These are phyloP conservation scores for Sporobolomyces roseus DNA, from an alignment of 768 basidiomycete genomes.

Conservation along the genomic window DNA sequence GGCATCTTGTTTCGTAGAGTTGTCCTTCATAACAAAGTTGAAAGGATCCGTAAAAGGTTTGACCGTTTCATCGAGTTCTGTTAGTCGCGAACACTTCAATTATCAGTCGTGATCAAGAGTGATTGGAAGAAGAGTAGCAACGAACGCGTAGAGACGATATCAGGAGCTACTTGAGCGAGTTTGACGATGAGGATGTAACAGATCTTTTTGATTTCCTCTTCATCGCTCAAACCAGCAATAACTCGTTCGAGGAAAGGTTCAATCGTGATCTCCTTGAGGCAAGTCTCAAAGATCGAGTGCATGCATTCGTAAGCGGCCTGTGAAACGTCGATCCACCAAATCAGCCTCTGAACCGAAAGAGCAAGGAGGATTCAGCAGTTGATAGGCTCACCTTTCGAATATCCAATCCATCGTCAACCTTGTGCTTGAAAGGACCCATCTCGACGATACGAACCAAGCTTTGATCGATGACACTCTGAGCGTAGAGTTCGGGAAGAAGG, in stretches of 20 bases:
- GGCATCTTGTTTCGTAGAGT: conserved; percentile 80
- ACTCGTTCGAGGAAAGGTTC: conserved; percentile 77
- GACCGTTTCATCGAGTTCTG: conserved; percentile 69
- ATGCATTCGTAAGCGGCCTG: conserved; percentile 91
- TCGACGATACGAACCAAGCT: conserved; percentile 82
- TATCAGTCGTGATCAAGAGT: not conserved
- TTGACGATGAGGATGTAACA: conserved; percentile 94
- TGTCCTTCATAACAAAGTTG: conserved; percentile 89
- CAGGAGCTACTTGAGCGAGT: conserved; percentile 77
- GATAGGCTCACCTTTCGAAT: conserved; percentile 61
- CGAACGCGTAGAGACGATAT: conserved; percentile 67
- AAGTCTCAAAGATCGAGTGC: conserved; percentile 90
- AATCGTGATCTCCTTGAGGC: conserved; percentile 78
- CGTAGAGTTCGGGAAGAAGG: conserved; percentile 77
- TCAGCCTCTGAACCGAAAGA: not conserved
- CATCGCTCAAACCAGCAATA: conserved; percentile 75
- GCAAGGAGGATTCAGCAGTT: not conserved
- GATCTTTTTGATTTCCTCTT: conserved; percentile 95
- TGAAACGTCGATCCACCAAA: not conserved
- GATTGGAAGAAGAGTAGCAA: not conserved
- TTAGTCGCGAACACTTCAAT: not conserved
- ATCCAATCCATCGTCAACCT: conserved; percentile 93
- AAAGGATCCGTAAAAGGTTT: conserved; percentile 81
- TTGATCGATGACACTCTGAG: conserved; percentile 59
- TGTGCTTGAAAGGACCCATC: conserved; percentile 97